Percentiles rank a stretch among this genome's conserved stretches.
Conservation (phyloP, 805 yeast species). For the Kregervanrija fluxuum region DNA sequence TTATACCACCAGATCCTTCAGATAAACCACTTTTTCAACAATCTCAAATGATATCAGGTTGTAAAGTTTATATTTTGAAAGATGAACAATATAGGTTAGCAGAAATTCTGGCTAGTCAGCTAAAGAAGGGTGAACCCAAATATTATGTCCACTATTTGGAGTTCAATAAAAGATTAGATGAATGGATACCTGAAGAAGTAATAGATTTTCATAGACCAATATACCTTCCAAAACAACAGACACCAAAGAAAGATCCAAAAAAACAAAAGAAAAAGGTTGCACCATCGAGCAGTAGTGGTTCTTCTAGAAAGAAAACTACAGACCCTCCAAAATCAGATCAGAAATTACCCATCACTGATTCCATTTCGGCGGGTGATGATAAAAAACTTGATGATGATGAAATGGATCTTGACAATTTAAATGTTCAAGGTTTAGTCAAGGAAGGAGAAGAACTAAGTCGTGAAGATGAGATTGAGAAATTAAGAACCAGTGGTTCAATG, state of each 20-base stretch:
- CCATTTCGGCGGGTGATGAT: slow-evolving; percentile 7
- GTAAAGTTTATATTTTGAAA: slow-evolving; percentile 75
- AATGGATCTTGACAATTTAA: slow-evolving; percentile 76
- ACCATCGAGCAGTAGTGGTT: slow-evolving; percentile 9
- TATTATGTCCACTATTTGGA: slow-evolving; percentile 93
- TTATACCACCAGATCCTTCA: slow-evolving; percentile 27
- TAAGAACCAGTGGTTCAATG: slow-evolving; percentile 96
- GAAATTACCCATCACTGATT: slow-evolving; percentile 14
- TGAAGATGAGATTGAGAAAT: slow-evolving; percentile 87
- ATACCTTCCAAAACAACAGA: slow-evolving; percentile 58
- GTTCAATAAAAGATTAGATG: slow-evolving; percentile 93
- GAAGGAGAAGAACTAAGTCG: slow-evolving; percentile 70
- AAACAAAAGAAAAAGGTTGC: slow-evolving; percentile 31
- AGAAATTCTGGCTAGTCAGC: slow-evolving; percentile 72
- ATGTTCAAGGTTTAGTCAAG: slow-evolving; percentile 69
- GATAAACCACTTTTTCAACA: slow-evolving; percentile 22
- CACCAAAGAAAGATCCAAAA: slow-evolving; percentile 35
- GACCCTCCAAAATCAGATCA: slow-evolving; percentile 8
- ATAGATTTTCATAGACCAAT: slow-evolving; percentile 69
- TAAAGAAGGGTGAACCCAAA: slow-evolving; percentile 67
- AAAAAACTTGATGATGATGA: slow-evolving; percentile 42
- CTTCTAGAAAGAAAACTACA: slow-evolving; percentile 1
- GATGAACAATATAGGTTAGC: slow-evolving; percentile 78
- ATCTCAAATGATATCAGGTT: slow-evolving; percentile 62
- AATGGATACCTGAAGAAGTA: slow-evolving; percentile 75